Conservation (phyloP, 345 rosid genomes). For the Pelargonium nanum region DNA sequence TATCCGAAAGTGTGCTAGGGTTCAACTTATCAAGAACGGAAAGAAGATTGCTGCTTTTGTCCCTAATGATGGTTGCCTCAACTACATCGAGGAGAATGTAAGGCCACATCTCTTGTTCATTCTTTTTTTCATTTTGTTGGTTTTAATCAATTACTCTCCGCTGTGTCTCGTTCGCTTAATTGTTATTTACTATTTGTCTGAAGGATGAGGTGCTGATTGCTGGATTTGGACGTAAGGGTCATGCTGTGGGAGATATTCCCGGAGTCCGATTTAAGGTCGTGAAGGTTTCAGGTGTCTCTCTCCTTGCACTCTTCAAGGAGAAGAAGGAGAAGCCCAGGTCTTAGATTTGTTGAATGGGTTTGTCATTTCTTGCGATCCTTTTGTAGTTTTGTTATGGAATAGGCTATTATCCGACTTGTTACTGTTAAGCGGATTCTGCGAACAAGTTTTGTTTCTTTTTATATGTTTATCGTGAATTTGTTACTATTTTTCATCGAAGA, state of each 20-base stretch:
- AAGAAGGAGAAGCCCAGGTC: constrained; percentile 69
- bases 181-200: not conserved
- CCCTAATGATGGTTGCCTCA: constrained; percentile 84
- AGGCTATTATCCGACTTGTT: not conserved
- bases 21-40: constrained; percentile 75
- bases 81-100: constrained; percentile 83
- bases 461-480: not conserved
- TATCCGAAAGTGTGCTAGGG: constrained; percentile 78
- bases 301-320: constrained; percentile 57
- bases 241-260: constrained; percentile 69
- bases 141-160: not conserved
- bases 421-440: not conserved
- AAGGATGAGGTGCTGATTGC: constrained; percentile 64
- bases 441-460: not conserved
- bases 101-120: constrained; percentile 2
- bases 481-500: not conserved
- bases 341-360: constrained; percentile 8
- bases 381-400: not conserved
- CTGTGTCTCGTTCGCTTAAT: not conserved
- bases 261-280: constrained; percentile 67
- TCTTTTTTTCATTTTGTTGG: not conserved
- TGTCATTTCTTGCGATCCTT: not conserved
- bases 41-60: constrained; percentile 85
- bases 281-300: constrained; percentile 62
- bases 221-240: constrained; percentile 65